phyloP scores from a whole-genome alignment of 1,139 yeast species.

The Geotrichum histeridarum region DNA sequence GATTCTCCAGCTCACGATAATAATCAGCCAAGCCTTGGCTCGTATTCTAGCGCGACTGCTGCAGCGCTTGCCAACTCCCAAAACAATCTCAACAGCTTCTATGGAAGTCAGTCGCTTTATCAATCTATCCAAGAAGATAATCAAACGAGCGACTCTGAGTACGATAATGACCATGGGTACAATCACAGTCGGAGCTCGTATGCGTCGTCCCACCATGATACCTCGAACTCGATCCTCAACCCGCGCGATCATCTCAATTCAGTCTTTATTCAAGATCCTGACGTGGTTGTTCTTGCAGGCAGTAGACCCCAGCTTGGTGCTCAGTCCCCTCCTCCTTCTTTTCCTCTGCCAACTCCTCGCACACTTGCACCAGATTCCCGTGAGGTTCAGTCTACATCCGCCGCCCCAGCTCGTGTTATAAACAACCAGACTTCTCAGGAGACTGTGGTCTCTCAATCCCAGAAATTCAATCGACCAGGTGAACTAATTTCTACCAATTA shows the following conservation, averaged over 20 bases:
- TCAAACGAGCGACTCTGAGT: slow-evolving; percentile 4
- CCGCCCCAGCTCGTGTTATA: not conserved
- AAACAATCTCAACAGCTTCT: not conserved
- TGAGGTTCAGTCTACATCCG: not conserved
- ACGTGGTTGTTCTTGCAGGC: not conserved
- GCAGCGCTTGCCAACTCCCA: not conserved
- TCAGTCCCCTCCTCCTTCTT: slow-evolving; percentile 4
- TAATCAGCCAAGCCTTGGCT: slow-evolving; percentile 1
- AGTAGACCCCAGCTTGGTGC: not conserved
- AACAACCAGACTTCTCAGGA: slow-evolving; percentile 9
- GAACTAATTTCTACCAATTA: not conserved
- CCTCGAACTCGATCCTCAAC: slow-evolving; percentile 12
- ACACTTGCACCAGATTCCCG: not conserved
- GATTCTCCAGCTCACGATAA: slow-evolving; percentile 1
- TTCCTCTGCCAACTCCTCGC: slow-evolving; percentile 9
- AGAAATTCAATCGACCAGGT: not conserved
- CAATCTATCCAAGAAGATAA: slow-evolving; percentile 1
- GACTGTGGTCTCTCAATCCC: not conserved
- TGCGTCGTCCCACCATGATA: slow-evolving; percentile 11
- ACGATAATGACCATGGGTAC: not conserved
- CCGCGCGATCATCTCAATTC: slow-evolving; percentile 16
- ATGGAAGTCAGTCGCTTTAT: not conserved
- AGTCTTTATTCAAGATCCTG: slow-evolving; percentile 13
- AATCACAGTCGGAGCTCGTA: not conserved
- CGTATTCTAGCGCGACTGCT: slow-evolving; percentile 6